Evolutionary conservation across 176 grass and related monocot genomes (phyloP), one percentile per base, ranked within the genome.

Genomic region (Avena atlantica): DNA sequence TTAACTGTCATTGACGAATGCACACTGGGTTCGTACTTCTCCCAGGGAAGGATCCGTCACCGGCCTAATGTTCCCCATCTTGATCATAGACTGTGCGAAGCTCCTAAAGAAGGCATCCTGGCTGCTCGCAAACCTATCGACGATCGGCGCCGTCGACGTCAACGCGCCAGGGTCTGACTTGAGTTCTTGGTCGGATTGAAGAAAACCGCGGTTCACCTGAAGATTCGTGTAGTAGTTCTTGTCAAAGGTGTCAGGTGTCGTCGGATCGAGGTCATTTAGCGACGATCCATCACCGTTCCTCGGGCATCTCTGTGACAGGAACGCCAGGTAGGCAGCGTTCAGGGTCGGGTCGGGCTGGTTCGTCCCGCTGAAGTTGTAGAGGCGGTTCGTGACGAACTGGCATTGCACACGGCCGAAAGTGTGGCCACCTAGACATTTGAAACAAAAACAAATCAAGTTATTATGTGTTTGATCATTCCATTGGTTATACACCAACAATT

Each of bases 141-240:
- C 89, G 68, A 93, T 80, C 0, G 91, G 59, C 0, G 89, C 94
- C 1, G 86, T 89, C 0, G 36, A 17, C 1, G 73, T 66, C 23
- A 10, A 49, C 2, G 91, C 70, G 8, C 2, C 8, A 0, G 78
- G 25, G 15, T 78, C 12, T 7, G 94, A 91, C 80, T 89, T 86
- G 84, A 96, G 89, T 74, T 93, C 91, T 73, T 96, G 94, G 6
- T 96, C 94, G 1, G 94, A 91, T 8, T 16, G 63, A 13, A 96
- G 87, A 36, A 96, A 81, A 0, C 91, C 94, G 0, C 72, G 81
- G 36, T 81, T 89, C 3, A 5, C 84, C 66, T 83, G 40, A 0
- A 96, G 60, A 37, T 96, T 96, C 2, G 51, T 76, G 82, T 76
- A 96, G 89, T 96, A 96, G 87, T 91, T 48, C 24, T 83, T 87